Conservation (phyloP, 768 basidiomycete species). For the Boletus vinaceobasis region DNA sequence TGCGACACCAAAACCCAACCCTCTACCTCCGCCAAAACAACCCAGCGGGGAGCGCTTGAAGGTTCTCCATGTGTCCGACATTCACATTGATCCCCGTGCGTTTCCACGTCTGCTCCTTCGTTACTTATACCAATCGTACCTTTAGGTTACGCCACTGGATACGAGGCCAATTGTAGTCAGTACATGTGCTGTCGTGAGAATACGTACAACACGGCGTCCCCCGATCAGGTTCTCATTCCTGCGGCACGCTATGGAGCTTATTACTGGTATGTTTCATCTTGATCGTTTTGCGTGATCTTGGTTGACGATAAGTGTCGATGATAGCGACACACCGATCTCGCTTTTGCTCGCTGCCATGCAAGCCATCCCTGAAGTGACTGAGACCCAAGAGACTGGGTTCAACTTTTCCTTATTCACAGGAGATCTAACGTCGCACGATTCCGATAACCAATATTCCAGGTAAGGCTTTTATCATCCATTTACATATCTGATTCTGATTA, state of each 20-base stretch:
- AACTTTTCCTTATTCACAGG: conserved; percentile 69
- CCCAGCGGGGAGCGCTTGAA: conserved; percentile 45
- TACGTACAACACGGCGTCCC: conserved; percentile 44
- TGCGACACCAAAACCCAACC: conserved; percentile 48
- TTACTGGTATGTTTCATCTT: conserved; percentile 4
- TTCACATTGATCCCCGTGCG: conserved; percentile 51
- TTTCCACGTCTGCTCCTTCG: background rate
- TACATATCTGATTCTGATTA: background rate
- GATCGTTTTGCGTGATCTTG: no score
- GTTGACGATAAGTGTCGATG: background rate
- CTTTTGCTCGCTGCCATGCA: conserved; percentile 56
- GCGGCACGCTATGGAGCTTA: conserved; percentile 62
- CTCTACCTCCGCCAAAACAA: conserved; percentile 39
- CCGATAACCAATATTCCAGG: conserved; percentile 63
- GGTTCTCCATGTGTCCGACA: conserved; percentile 48
- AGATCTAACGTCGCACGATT: conserved; percentile 70
- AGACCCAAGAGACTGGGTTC: conserved; percentile 56
- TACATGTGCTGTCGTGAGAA: conserved; percentile 62
- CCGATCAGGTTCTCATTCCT: conserved; percentile 44
- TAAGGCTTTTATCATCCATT: conserved; percentile 16
- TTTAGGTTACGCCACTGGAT: conserved; percentile 61
- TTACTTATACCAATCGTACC: background rate
- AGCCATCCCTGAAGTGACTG: conserved; percentile 63
- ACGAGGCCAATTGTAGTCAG: conserved; percentile 66
- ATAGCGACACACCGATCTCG: conserved; percentile 58